A percentile compares a stretch with the other conserved stretches of the same genome.
Conservation (phyloP, 768 basidiomycete species). For the Suillus plorans region DNA sequence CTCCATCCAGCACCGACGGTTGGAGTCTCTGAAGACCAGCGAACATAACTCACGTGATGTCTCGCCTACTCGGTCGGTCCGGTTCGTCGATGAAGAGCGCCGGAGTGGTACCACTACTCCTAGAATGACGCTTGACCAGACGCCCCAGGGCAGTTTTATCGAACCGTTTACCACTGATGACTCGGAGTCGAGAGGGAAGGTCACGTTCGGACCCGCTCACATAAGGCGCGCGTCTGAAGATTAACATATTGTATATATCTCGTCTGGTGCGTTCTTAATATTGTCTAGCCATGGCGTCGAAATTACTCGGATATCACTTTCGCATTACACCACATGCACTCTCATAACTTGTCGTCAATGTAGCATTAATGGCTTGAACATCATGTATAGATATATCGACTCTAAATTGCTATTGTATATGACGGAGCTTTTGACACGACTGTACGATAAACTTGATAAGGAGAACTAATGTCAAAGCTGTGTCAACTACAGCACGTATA, state of each 20-base stretch:
- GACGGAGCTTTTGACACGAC: not conserved
- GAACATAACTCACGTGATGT: slow-evolving; percentile 33
- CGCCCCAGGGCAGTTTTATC: slow-evolving; percentile 16
- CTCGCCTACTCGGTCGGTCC: slow-evolving; percentile 48
- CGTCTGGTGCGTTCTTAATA: not conserved
- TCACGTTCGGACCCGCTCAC: slow-evolving; percentile 20
- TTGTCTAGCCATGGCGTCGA: not conserved
- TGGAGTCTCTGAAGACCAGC: slow-evolving; percentile 26
- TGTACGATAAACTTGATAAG: not conserved
- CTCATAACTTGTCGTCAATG: not conserved
- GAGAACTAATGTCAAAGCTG: slow-evolving; percentile 16
- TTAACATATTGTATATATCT: not conserved
- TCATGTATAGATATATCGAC: not conserved
- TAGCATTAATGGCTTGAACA: slow-evolving; percentile 3
- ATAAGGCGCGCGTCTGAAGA: slow-evolving; percentile 6
- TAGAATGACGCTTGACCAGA: slow-evolving; percentile 18
- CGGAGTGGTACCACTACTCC: slow-evolving; percentile 21
- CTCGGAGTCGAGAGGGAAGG: slow-evolving; percentile 14
- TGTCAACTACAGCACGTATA: slow-evolving; percentile 30
- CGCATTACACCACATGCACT: not conserved
- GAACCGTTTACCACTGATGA: slow-evolving; percentile 15
- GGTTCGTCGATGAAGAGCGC: slow-evolving; percentile 43
- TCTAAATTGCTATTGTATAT: not conserved
- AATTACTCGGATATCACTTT: not conserved
- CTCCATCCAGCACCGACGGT: slow-evolving; percentile 28